These are phyloP conservation scores for Eimeria acervulina DNA, from an alignment of 169 alveolate genomes.

Conservation along the genomic window DNA sequence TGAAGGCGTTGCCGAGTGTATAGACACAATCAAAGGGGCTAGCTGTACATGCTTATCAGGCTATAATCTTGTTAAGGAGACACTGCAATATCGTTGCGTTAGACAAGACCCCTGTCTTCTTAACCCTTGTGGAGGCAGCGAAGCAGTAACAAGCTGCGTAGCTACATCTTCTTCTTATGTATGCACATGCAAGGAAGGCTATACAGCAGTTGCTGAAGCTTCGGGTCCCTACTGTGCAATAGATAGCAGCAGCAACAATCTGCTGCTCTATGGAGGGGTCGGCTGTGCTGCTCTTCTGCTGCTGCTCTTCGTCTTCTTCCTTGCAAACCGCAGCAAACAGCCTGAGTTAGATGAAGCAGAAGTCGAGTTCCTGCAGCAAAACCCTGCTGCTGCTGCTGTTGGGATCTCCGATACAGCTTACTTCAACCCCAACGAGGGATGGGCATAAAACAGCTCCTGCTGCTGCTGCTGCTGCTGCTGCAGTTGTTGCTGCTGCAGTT, in stretches of 20 bases:
- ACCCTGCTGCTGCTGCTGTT: background rate
- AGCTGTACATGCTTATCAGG: background rate
- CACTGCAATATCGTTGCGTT: background rate
- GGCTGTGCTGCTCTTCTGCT: constrained; percentile 9
- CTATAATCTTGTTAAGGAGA: background rate
- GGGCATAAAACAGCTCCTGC: background rate
- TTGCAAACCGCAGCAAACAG: background rate
- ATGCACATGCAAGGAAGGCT: constrained; percentile 24
- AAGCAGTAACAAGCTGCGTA: background rate
- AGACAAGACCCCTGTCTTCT: constrained; percentile 20
- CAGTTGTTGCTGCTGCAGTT: background rate
- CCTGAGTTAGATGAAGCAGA: background rate
- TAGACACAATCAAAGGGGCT: background rate
- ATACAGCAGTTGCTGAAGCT: background rate
- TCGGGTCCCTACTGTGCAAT: background rate
- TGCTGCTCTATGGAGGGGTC: background rate
- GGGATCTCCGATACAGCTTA: background rate
- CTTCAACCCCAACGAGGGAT: background rate
- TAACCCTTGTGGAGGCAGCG: background rate
- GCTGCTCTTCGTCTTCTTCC: background rate
- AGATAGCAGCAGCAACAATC: background rate
- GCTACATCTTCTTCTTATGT: background rate
- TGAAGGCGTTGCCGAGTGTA: background rate
- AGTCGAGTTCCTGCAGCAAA: background rate
- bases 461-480: constrained; percentile 8